Conservation (phyloP, 176 grass and related monocot genomes). For the Zoysia japonica region DNA sequence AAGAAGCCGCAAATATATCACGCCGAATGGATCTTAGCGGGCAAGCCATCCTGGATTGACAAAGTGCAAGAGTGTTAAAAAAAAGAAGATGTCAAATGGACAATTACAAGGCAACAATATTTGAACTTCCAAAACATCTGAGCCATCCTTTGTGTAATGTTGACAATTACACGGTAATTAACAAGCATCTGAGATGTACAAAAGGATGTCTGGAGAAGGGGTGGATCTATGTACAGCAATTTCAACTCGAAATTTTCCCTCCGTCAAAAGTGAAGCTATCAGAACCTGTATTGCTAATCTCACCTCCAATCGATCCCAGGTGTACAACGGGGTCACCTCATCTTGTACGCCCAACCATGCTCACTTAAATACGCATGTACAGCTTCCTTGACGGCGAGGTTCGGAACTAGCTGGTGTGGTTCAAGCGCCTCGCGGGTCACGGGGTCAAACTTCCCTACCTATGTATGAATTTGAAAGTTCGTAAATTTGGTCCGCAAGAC, state of each 20-base stretch:
- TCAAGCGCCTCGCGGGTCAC: constrained; percentile 67
- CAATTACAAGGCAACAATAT: neutral
- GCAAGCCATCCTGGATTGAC: neutral
- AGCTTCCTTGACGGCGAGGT: constrained; percentile 86
- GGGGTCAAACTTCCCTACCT: constrained; percentile 96
- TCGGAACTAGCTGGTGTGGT: constrained; percentile 76
- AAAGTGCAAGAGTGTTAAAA: neutral
- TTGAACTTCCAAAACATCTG: neutral
- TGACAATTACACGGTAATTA: neutral
- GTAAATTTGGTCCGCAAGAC: neutral
- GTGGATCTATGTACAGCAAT: constrained; percentile 26
- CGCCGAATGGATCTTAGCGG: neutral
- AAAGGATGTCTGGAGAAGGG: constrained; percentile 9
- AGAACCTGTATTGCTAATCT: constrained; percentile 32
- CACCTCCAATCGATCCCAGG: constrained; percentile 14
- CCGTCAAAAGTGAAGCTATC: neutral
- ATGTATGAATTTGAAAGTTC: constrained; percentile 32
- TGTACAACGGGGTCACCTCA: constrained; percentile 44
- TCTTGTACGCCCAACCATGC: constrained; percentile 88
- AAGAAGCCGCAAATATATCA: no score
- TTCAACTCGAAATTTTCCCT: constrained; percentile 5
- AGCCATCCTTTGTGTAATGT: neutral
- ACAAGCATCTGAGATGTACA: constrained; percentile 18
- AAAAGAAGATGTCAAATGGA: no score
- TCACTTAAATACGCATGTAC: constrained; percentile 82